Evolutionary conservation across 495 filamentous ascomycete species (phyloP).

Genomic region (Penicillium egyptiacum): DNA sequence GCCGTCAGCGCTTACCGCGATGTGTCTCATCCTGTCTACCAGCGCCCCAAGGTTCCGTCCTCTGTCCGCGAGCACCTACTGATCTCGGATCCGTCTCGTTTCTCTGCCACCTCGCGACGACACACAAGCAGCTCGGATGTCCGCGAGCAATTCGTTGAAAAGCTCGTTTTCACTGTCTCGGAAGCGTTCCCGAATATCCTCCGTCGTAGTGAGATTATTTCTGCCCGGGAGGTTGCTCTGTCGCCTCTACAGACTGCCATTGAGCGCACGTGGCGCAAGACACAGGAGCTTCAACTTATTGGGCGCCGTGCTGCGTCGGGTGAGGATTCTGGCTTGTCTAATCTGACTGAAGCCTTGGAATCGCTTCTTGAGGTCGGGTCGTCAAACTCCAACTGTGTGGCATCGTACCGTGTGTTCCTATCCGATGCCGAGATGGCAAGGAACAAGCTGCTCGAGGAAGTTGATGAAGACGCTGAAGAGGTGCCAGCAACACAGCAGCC

Average conservation of each 20-base stretch:
- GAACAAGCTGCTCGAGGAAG: conserved; percentile 40
- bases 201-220: conserved; percentile 79
- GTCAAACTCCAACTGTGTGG: conserved; percentile 64
- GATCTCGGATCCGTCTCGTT: conserved; percentile 66
- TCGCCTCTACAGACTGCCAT: conserved; percentile 82
- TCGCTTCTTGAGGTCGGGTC: conserved; percentile 68
- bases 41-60: conserved; percentile 78
- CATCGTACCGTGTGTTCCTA: conserved; percentile 71
- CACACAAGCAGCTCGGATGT: conserved; percentile 62
- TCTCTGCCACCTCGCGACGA: conserved; percentile 69
- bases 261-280: conserved; percentile 89
- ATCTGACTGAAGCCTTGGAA: conserved; percentile 70
- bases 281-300: conserved; percentile 72
- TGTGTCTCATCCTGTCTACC: conserved; percentile 80
- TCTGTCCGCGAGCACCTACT: conserved; percentile 83
- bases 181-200: conserved; percentile 92
- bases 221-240: conserved; percentile 62
- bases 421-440: conserved; percentile 50
- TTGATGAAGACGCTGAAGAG: conserved; percentile 51
- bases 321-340: conserved; percentile 62
- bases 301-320: conserved; percentile 75
- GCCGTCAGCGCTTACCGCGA: conserved; percentile 80
- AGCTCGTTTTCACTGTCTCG: conserved; percentile 78
- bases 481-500: conserved; percentile 42
- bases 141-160: conserved; percentile 77